Base-by-base conservation (phyloP, 768 basidiomycete species). In the Zangia roseola region DNA sequence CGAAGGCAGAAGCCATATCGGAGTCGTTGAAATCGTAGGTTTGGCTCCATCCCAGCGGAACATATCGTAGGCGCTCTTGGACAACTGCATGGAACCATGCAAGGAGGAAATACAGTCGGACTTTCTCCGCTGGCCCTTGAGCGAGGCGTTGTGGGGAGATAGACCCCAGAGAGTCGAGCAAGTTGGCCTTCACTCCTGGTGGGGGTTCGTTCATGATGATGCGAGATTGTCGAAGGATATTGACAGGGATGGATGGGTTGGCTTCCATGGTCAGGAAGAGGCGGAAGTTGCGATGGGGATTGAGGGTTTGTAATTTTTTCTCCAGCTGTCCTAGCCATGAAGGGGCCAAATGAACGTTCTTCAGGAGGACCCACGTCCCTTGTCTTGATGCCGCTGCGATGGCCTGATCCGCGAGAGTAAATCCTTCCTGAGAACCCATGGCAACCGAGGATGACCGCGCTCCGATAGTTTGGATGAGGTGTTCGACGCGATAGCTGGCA, bases 61-160 rank as follows among this genome's bases (percentile, higher is more conserved):
- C 90, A 67, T 97, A 99, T 35, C 95, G 90, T 12, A 98, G 76
- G 53, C 97, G 91, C 69, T 98, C 97, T 71, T 97, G 94, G 1
- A 98, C 86, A 17, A 98, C 83, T 12, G 97, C 94, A 61, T 99
- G 97, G 87, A 98, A 97, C 94, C 95, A 99, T 1, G 97, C 91
- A 25, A 98, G 80, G 28, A 97, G 76, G 86, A 97, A 97, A 71
- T 95, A 94, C 40, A 98, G 69, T 6, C 97, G 83, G 34, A 86
- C 78, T 67, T 97, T 97, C 71, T 99, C 97, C 3, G 84, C 85
- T 8, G 95, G 95, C 6, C 95, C 97, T 63, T 88, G 82, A 2
- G 82, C 71, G 40, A 94, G 77, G 20, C 89, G 84, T 10, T 83
- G 69, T 0, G 86, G 74, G 2, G 84, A 64, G 39, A 97, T 90